These are phyloP conservation scores for Hypoxylon sp. DNA, from an alignment of 2,329 filamentous ascomycete species.

Conservation along the genomic window DNA sequence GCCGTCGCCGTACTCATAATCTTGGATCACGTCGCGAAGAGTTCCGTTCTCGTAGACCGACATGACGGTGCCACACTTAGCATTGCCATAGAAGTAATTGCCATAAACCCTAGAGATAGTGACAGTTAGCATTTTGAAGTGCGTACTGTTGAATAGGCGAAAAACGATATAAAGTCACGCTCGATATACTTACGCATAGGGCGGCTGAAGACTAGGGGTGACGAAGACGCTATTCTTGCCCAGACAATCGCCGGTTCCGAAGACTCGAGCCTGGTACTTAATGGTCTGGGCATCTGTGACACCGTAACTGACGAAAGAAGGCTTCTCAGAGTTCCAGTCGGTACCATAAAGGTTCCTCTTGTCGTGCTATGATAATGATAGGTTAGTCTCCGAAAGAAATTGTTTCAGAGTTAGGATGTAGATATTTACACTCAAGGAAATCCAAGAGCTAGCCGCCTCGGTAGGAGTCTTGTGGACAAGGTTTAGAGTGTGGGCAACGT, in stretches of 20 bases:
- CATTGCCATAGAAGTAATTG: slow-evolving; percentile 49
- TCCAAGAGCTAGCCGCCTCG: slow-evolving; percentile 50
- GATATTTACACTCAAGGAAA: slow-evolving; percentile 51
- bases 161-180: not conserved
- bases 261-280: slow-evolving; percentile 39
- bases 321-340: slow-evolving; percentile 43
- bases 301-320: slow-evolving; percentile 51
- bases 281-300: slow-evolving; percentile 46
- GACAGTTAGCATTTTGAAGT: not conserved
- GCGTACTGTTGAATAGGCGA: not conserved
- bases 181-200: slow-evolving; percentile 41
- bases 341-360: slow-evolving; percentile 54
- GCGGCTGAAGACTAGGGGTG: slow-evolving; percentile 40
- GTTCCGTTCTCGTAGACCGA: slow-evolving; percentile 60
- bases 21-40: slow-evolving; percentile 59
- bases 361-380: slow-evolving; percentile 48
- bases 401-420: not conserved
- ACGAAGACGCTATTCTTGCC: slow-evolving; percentile 49
- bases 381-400: slow-evolving; percentile 6
- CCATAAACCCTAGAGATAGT: slow-evolving; percentile 46
- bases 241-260: slow-evolving; percentile 39
- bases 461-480: slow-evolving; percentile 46
- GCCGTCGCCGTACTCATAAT: slow-evolving; percentile 60
- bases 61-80: slow-evolving; percentile 54
- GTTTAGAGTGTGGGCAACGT: slow-evolving; percentile 45